Evolutionary conservation across 2,329 filamentous ascomycete species (phyloP).

Genomic region (Aspergillus neotritici): DNA sequence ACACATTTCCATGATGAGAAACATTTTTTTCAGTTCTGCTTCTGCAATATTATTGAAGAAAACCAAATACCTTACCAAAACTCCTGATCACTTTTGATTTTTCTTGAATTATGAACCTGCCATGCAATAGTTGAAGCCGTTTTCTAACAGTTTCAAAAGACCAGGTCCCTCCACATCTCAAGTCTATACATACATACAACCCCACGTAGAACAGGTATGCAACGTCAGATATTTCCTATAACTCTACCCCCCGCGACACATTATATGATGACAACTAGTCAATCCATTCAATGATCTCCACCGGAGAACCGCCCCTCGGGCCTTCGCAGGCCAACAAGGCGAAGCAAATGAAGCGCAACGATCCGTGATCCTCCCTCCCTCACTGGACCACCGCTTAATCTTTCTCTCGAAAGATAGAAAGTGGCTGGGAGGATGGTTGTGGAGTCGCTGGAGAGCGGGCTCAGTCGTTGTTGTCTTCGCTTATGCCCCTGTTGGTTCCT

Average conservation of each 20-base stretch:
- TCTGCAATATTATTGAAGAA: constrained; percentile 56
- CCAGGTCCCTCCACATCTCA: constrained; percentile 4
- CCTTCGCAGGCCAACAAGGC: constrained; percentile 16
- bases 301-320: constrained; percentile 35
- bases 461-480: constrained; percentile 19
- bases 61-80: constrained; percentile 54
- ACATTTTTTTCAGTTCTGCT: constrained; percentile 57
- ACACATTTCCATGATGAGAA: constrained; percentile 42
- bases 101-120: background rate
- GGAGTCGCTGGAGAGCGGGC: constrained; percentile 28
- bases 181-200: background rate
- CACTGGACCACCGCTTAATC: constrained; percentile 34
- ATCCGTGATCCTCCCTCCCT: constrained; percentile 34
- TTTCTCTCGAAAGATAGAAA: constrained; percentile 8
- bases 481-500: constrained; percentile 15
- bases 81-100: constrained; percentile 38
- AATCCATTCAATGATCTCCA: constrained; percentile 57
- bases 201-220: constrained; percentile 19
- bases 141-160: constrained; percentile 14
- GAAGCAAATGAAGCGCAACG: constrained; percentile 17
- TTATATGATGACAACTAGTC: constrained; percentile 55
- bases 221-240: constrained; percentile 9
- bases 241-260: constrained; percentile 9
- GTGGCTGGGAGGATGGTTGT: constrained; percentile 42
- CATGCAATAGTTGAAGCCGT: constrained; percentile 7